phyloP scores from a whole-genome alignment of 768 basidiomycete genomes.

The Termitomyces sp. region DNA sequence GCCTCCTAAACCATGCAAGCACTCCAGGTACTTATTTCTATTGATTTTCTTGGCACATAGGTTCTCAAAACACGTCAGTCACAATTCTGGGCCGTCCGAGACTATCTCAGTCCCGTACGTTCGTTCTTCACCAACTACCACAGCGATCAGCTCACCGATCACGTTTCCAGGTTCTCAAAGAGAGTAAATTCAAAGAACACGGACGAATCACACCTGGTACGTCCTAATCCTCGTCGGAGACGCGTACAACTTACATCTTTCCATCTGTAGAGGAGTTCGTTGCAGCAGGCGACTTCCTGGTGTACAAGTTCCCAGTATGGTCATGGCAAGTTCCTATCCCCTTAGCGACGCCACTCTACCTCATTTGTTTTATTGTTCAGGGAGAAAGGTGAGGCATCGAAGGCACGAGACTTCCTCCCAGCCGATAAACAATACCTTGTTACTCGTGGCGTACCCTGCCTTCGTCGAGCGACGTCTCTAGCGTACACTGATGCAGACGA shows the following conservation, averaged over 20 bases:
- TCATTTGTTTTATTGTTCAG: conserved; percentile 33
- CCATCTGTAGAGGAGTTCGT: conserved; percentile 83
- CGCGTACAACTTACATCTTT: conserved; percentile 16
- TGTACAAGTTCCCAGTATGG: conserved; percentile 99
- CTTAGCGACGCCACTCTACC: background rate
- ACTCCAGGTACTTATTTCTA: conserved; percentile 27
- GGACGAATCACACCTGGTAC: conserved; percentile 91
- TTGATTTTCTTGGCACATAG: background rate
- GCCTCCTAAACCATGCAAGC: conserved; percentile 31
- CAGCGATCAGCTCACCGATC: conserved; percentile 27
- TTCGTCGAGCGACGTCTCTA: conserved; percentile 86
- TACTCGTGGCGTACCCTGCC: conserved; percentile 93
- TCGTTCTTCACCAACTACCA: conserved; percentile 9
- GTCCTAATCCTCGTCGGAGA: conserved; percentile 17
- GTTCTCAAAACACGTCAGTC: conserved; percentile 6
- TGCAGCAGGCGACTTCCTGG: conserved; percentile 93
- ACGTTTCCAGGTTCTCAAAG: conserved; percentile 75
- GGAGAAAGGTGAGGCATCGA: conserved; percentile 89
- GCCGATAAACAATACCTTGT: conserved; percentile 95
- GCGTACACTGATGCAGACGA: conserved; percentile 96
- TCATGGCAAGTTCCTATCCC: conserved; percentile 61
- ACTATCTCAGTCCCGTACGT: conserved; percentile 82
- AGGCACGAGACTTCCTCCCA: conserved; percentile 90
- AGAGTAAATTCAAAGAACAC: conserved; percentile 99
- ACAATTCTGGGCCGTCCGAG: conserved; percentile 50